These are phyloP conservation scores for Dimargaris xerosporica DNA, from an alignment of 192 early-diverging fungal species.

Conservation along the genomic window DNA sequence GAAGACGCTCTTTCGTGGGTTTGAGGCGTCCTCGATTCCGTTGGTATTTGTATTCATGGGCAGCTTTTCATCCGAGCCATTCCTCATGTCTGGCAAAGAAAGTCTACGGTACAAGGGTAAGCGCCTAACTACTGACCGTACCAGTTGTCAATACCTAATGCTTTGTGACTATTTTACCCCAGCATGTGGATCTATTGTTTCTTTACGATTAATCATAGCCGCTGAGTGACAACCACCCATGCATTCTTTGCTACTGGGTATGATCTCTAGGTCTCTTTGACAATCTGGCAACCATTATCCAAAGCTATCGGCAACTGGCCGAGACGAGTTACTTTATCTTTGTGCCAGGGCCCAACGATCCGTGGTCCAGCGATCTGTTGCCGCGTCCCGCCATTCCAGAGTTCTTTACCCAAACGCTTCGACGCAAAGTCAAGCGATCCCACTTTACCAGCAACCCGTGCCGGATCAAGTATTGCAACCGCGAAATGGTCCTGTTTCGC, in stretches of 20 bases:
- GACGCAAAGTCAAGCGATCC: conserved; percentile 36
- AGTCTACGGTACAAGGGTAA: conserved; percentile 38
- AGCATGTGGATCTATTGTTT: no score
- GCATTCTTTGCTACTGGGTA: no score
- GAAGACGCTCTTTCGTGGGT: conserved; percentile 56
- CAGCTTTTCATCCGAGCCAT: conserved; percentile 67
- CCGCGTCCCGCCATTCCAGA: conserved; percentile 63
- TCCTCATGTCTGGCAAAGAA: conserved; percentile 42
- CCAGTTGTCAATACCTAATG: no score
- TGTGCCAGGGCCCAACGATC: conserved; percentile 79
- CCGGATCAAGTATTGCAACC: conserved; percentile 75
- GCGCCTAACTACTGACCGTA: no score
- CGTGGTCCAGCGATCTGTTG: conserved; percentile 51
- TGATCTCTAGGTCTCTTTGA: conserved; percentile 13
- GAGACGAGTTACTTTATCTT: conserved; percentile 59
- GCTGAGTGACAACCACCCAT: no score
- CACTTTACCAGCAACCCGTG: conserved; percentile 76
- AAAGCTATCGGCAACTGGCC: conserved; percentile 20
- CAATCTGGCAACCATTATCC: conserved; percentile 24
- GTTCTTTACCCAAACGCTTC: conserved; percentile 45
- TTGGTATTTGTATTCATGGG: conserved; percentile 78
- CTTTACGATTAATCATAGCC: no score
- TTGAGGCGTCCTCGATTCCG: conserved; percentile 43
- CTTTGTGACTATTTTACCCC: no score
- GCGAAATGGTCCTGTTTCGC: conserved; percentile 81